Evolutionary conservation across 345 rosid species (phyloP).

Genomic region (Rhodomyrtus tomentosa): DNA sequence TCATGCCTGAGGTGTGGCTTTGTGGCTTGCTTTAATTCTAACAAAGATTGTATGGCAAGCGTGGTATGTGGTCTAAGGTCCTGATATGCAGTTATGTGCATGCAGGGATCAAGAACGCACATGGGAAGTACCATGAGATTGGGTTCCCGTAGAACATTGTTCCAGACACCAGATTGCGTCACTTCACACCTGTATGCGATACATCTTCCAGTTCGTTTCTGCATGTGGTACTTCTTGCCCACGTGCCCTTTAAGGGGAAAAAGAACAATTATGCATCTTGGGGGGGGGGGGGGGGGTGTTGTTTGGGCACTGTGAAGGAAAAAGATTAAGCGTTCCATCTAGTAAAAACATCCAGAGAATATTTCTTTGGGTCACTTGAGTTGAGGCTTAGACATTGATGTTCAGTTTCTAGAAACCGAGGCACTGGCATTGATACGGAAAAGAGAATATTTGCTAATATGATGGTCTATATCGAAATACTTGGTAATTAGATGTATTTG

Average conservation of each 20-base stretch:
- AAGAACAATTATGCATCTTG: neutral
- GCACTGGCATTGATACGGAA: neutral
- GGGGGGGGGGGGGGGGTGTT: neutral
- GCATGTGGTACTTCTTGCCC: neutral
- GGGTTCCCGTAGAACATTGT: constrained; percentile 79
- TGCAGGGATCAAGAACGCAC: constrained; percentile 91
- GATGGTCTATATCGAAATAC: neutral
- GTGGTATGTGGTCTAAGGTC: neutral
- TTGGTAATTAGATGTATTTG: neutral
- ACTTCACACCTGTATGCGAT: constrained; percentile 71
- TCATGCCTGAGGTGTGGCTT: constrained; percentile 83
- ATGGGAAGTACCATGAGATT: constrained; percentile 99
- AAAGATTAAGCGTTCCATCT: neutral
- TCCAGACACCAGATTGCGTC: constrained; percentile 56
- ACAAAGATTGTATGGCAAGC: neutral
- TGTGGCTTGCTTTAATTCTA: neutral
- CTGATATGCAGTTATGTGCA: neutral
- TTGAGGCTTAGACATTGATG: neutral
- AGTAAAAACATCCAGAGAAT: neutral
- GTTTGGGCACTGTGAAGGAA: neutral
- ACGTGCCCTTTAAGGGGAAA: neutral
- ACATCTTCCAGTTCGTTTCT: neutral
- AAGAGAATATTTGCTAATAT: neutral
- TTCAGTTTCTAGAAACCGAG: neutral
- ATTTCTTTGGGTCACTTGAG: neutral